Percentiles rank a stretch among this genome's conserved stretches.
These are phyloP conservation scores for Penicillium chermesinum DNA, from an alignment of 495 filamentous ascomycete species.

Conservation along the genomic window DNA sequence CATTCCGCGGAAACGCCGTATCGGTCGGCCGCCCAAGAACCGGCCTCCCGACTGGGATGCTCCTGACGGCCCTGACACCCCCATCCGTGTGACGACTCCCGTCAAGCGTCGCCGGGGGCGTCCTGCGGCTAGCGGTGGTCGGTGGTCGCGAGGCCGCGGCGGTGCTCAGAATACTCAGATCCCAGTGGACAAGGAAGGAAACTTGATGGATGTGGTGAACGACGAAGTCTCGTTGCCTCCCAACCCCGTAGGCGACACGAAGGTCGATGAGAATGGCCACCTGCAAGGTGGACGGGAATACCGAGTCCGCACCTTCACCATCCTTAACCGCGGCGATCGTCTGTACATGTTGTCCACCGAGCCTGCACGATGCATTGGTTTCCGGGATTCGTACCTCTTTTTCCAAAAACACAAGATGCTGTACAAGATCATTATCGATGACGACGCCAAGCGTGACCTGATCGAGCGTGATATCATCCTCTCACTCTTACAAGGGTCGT, in stretches of 20 bases:
- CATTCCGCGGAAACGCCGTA: slow-evolving; percentile 68
- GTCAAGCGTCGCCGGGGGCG: slow-evolving; percentile 63
- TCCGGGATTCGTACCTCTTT: slow-evolving; percentile 95
- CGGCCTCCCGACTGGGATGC: slow-evolving; percentile 69
- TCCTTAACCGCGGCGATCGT: slow-evolving; percentile 73
- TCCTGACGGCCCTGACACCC: slow-evolving; percentile 52
- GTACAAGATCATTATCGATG: slow-evolving; percentile 92
- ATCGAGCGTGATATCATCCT: slow-evolving; percentile 92
- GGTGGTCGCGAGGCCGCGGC: slow-evolving; percentile 61
- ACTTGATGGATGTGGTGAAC: slow-evolving; percentile 81
- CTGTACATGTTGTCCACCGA: slow-evolving; percentile 98
- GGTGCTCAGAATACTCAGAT: slow-evolving; percentile 74
- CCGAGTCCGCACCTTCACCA: slow-evolving; percentile 87
- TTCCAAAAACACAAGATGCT: slow-evolving; percentile 95
- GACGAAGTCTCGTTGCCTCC: slow-evolving; percentile 88
- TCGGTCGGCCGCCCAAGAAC: slow-evolving; percentile 83
- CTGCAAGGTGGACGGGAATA: slow-evolving; percentile 82
- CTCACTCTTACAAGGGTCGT: slow-evolving; percentile 95
- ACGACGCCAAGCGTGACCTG: slow-evolving; percentile 86
- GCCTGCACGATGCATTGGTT: slow-evolving; percentile 91
- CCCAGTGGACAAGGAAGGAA: slow-evolving; percentile 90
- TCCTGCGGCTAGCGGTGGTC: slow-evolving; percentile 61
- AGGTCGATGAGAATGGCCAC: slow-evolving; percentile 83
- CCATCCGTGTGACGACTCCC: slow-evolving; percentile 52
- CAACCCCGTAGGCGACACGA: slow-evolving; percentile 82